Evolutionary conservation across 192 early-diverging fungal genomes (phyloP).

Genomic region (Umbelopsis sp.): DNA sequence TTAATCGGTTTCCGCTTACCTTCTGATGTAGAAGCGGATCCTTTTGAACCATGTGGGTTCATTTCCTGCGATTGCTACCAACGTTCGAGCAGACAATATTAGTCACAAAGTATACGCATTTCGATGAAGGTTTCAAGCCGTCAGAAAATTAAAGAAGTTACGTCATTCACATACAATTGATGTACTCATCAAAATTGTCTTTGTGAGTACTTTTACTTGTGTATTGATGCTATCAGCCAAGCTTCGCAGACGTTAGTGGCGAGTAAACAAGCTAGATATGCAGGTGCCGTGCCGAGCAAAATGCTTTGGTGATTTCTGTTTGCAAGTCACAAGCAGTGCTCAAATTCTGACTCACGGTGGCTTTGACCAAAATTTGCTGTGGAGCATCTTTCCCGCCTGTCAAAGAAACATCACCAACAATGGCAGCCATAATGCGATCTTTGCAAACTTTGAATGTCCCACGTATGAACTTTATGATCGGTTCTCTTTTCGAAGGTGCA

Average conservation of each 20-base stretch:
- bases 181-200: not conserved
- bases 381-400: not conserved
- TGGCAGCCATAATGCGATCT: slow-evolving; percentile 3
- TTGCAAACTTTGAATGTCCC: not conserved
- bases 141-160: not conserved
- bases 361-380: slow-evolving; percentile 11
- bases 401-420: not conserved
- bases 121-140: not conserved
- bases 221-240: too few relatives aligned
- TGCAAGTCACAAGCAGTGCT: not conserved
- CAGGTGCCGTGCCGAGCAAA: not conserved
- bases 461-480: not conserved
- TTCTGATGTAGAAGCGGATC: not conserved
- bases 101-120: not conserved
- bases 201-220: too few relatives aligned
- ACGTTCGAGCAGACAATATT: not conserved
- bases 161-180: not conserved
- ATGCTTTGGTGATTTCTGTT: not conserved
- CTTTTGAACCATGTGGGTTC: not conserved
- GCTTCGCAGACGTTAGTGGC: too few relatives aligned
- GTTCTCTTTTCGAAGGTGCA: not conserved
- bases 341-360: slow-evolving; percentile 4
- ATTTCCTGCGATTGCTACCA: not conserved
- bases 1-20: not conserved
- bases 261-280: too few relatives aligned